A percentile compares a stretch with the other conserved stretches of the same genome.
Conservation (phyloP, 768 basidiomycete genomes). For the Hypholoma sublateritium region DNA sequence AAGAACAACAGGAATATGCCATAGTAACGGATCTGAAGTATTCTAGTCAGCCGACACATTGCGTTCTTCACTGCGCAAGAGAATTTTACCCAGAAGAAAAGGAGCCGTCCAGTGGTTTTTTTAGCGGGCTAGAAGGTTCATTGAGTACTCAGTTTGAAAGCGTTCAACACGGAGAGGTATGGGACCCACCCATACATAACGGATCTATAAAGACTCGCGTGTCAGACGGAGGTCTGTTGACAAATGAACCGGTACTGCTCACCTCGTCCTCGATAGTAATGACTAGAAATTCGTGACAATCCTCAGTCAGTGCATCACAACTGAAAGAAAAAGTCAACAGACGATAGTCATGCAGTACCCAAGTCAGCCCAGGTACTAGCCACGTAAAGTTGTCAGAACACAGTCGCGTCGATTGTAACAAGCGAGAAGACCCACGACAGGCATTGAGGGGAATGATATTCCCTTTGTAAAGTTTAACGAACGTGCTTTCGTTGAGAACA, state of each 20-base stretch:
- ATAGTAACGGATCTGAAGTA: conserved; percentile 43
- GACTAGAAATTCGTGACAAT: conserved; percentile 13
- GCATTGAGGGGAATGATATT: conserved; percentile 20
- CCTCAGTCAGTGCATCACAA: background rate
- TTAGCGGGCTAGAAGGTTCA: conserved; percentile 28
- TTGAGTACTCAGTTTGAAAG: background rate
- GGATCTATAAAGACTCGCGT: conserved; percentile 22
- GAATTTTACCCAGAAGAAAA: conserved; percentile 42
- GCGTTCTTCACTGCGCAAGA: background rate
- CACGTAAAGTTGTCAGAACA: background rate
- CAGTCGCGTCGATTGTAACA: background rate
- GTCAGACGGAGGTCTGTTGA: background rate
- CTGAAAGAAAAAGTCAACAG: background rate
- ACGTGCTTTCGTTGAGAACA: background rate
- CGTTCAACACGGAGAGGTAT: background rate
- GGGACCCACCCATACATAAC: conserved; percentile 36
- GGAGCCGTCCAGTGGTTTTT: conserved; percentile 29
- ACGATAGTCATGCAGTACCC: conserved; percentile 25
- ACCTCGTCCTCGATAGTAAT: conserved; percentile 26
- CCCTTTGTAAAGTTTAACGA: conserved; percentile 20
- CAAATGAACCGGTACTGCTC: background rate
- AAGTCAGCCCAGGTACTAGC: conserved; percentile 20
- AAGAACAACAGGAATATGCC: conserved; percentile 40
- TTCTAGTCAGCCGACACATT: background rate
- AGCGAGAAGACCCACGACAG: conserved; percentile 15